phyloP scores from a whole-genome alignment of 192 early-diverging fungal species.

The Coemansia sp. region DNA sequence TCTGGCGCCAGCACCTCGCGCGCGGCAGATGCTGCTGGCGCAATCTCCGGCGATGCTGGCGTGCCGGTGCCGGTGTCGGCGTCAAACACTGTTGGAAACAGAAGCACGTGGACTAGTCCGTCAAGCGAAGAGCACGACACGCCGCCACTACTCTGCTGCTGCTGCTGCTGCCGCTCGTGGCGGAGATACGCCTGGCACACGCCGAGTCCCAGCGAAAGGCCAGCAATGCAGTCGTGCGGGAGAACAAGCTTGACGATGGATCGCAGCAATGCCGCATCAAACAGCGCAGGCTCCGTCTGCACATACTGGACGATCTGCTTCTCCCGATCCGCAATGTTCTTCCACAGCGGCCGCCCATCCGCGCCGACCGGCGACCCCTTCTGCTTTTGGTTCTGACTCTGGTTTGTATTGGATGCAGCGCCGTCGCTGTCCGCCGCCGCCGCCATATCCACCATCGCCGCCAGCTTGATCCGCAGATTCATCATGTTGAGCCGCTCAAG shows the following conservation, averaged over 20 bases:
- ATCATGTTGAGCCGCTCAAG: conserved; percentile 48
- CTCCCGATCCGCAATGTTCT: conserved; percentile 30
- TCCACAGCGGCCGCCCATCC: conserved; percentile 39
- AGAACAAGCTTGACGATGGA: conserved; percentile 49
- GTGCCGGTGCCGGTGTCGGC: conserved; percentile 27
- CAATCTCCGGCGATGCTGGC: background rate
- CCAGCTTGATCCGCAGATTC: conserved; percentile 39
- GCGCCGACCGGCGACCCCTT: background rate
- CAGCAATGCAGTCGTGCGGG: conserved; percentile 56
- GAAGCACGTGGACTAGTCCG: conserved; percentile 58
- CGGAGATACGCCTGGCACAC: conserved; percentile 44
- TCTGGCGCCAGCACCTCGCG: conserved; percentile 20
- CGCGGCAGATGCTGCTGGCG: conserved; percentile 2
- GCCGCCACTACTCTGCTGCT: background rate
- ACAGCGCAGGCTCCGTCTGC: conserved; percentile 32
- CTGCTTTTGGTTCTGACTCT: background rate
- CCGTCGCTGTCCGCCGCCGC: background rate
- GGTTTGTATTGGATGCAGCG: too few species aligned
- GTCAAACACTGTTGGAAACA: conserved; percentile 78
- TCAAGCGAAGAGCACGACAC: conserved; percentile 43
- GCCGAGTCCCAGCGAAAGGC: conserved; percentile 45
- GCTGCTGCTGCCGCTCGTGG: conserved; percentile 12
- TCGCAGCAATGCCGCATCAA: conserved; percentile 39
- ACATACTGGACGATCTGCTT: conserved; percentile 43
- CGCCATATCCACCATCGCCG: conserved; percentile 16